These are phyloP conservation scores for Protomyces pachydermus DNA, from an alignment of 1,139 yeast species.

Conservation along the genomic window DNA sequence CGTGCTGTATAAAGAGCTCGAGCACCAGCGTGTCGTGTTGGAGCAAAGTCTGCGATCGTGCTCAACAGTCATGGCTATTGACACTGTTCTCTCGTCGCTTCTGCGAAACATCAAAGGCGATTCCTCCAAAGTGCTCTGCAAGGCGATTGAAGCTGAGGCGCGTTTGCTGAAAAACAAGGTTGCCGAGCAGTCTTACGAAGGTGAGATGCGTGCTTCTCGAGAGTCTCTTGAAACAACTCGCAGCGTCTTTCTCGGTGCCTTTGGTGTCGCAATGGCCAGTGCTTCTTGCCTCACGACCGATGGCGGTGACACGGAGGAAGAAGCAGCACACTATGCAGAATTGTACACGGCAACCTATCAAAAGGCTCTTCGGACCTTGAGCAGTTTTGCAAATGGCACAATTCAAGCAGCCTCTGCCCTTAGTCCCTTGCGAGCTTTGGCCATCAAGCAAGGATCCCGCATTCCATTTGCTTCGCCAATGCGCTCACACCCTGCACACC, in stretches of 20 bases:
- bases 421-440: neutral
- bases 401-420: neutral
- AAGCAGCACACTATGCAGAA: constrained; percentile 1
- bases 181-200: constrained; percentile 11
- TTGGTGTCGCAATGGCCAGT: constrained; percentile 2
- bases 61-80: constrained; percentile 20
- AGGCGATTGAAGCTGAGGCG: constrained; percentile 24
- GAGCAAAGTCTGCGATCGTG: constrained; percentile 20
- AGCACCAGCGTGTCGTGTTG: constrained; percentile 5
- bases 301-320: constrained; percentile 17
- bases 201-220: constrained; percentile 9
- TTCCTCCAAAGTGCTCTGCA: constrained; percentile 6
- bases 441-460: constrained; percentile 3
- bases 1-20: constrained; percentile 3
- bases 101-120: constrained; percentile 20
- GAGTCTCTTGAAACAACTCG: neutral
- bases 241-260: constrained; percentile 1
- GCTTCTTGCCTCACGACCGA: constrained; percentile 21
- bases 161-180: constrained; percentile 6
- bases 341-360: constrained; percentile 9
- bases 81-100: constrained; percentile 14
- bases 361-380: neutral
- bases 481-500: neutral
- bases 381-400: neutral
- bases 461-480: constrained; percentile 14